Conservation (phyloP, 352 stramenopile species). For the Pythium folliculosum region DNA sequence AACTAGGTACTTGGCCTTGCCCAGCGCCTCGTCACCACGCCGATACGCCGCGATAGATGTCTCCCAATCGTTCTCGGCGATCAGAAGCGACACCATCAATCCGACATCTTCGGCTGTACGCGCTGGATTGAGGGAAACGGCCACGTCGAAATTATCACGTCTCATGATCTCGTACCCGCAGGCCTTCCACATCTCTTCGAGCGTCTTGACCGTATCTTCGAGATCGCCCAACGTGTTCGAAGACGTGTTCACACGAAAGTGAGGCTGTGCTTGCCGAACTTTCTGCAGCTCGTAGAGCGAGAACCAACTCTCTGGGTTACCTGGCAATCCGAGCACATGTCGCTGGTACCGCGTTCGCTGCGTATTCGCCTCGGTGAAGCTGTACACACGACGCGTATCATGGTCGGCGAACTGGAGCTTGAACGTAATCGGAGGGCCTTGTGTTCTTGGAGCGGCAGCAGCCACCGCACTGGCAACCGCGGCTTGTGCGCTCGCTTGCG, state of each 20-base stretch:
- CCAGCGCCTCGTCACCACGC: background rate
- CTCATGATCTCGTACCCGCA: constrained; percentile 5
- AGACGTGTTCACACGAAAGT: background rate
- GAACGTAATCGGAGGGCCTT: background rate
- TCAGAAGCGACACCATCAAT: constrained; percentile 8
- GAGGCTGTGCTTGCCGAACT: background rate
- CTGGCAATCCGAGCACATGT: no score
- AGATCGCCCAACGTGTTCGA: background rate
- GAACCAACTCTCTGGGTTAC: constrained; percentile 7
- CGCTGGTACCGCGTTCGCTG: no score
- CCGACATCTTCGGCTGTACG: no score
- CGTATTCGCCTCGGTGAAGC: background rate
- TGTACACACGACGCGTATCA: background rate
- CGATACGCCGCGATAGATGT: constrained; percentile 7
- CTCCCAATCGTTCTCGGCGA: constrained; percentile 14
- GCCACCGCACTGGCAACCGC: no score
- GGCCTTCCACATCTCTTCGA: background rate
- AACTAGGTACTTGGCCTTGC: constrained; percentile 8
- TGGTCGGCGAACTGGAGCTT: constrained; percentile 2
- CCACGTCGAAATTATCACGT: constrained; percentile 8
- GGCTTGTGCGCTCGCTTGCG: background rate
- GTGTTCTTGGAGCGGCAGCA: no score
- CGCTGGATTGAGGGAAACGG: background rate
- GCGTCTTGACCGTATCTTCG: no score
- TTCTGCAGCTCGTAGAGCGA: constrained; percentile 20